Percentiles rank a stretch among this genome's conserved stretches.
Conservation (phyloP, 192 early-diverging fungal genomes). For the Podila minutissima region DNA sequence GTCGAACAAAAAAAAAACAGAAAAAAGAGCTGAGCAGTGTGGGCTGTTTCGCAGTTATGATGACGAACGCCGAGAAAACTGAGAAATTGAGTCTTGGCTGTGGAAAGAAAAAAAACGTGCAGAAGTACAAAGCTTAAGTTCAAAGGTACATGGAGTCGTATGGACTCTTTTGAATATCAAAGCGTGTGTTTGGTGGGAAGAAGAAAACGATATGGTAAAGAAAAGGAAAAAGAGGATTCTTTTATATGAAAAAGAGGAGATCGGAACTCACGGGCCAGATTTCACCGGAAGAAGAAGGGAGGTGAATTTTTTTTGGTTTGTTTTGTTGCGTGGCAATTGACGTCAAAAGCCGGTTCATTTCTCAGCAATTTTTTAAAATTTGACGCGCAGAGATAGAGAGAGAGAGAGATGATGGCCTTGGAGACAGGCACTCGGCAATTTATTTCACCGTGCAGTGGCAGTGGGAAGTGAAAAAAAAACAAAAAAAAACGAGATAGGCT, state of each 20-base stretch:
- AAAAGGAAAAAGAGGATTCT: not conserved
- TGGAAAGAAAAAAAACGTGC: not conserved
- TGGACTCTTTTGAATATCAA: not conserved
- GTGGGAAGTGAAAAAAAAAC: not conserved
- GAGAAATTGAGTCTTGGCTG: not conserved
- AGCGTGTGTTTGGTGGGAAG: not conserved
- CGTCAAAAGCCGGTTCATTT: not conserved
- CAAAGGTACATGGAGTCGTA: too few species aligned
- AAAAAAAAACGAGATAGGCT: not conserved
- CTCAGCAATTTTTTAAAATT: constrained; percentile 1
- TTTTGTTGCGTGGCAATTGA: not conserved
- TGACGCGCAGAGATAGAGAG: not conserved
- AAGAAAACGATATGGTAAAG: not conserved
- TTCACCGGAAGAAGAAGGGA: too few species aligned
- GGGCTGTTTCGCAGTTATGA: not conserved
- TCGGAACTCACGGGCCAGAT: not conserved
- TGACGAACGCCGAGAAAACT: not conserved
- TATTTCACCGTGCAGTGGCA: not conserved
- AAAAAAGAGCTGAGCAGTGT: not conserved
- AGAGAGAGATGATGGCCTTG: too few species aligned
- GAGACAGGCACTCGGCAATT: too few species aligned
- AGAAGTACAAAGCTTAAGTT: not conserved
- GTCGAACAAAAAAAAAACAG: too few species aligned
- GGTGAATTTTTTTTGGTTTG: too few species aligned
- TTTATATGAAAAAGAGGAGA: not conserved